phyloP scores from a whole-genome alignment of 805 yeast species.

The Kluyveromyces starmeri region DNA sequence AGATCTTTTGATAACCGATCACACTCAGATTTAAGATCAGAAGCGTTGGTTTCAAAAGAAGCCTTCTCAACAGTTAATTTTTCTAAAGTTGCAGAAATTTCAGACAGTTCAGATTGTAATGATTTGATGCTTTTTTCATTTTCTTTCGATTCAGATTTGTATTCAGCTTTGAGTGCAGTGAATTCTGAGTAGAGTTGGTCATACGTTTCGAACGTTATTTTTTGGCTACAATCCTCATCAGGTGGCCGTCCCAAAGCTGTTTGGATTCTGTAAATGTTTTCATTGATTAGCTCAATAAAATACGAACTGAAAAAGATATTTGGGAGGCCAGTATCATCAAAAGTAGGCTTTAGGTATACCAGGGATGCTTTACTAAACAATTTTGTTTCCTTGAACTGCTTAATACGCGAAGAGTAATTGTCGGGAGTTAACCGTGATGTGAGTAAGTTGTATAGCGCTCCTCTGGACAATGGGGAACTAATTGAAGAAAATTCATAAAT shows the following conservation, averaged over 20 bases:
- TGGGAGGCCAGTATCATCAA: slow-evolving; percentile 83
- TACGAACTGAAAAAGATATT: slow-evolving; percentile 60
- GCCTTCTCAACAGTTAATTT: slow-evolving; percentile 9
- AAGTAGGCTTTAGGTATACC: slow-evolving; percentile 40
- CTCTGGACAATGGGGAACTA: slow-evolving; percentile 45
- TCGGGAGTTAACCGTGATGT: slow-evolving; percentile 70
- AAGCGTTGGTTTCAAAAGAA: slow-evolving; percentile 14
- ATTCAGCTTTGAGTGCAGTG: slow-evolving; percentile 25
- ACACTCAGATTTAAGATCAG: slow-evolving; percentile 13
- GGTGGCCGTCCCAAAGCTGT: slow-evolving; percentile 72
- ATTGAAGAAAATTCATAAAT: slow-evolving; percentile 74
- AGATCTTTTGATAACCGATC: slow-evolving; percentile 5
- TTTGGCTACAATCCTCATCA: slow-evolving; percentile 54
- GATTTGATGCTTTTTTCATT: slow-evolving; percentile 14
- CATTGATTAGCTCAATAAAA: slow-evolving; percentile 60
- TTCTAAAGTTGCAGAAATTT: slow-evolving; percentile 9
- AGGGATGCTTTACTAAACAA: slow-evolving; percentile 42
- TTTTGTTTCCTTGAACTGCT: slow-evolving; percentile 57
- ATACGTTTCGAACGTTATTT: slow-evolving; percentile 48
- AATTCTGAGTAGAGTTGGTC: slow-evolving; percentile 34
- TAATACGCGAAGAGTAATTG: slow-evolving; percentile 62
- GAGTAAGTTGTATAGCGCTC: slow-evolving; percentile 52
- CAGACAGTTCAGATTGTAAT: slow-evolving; percentile 13
- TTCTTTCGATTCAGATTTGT: slow-evolving; percentile 27
- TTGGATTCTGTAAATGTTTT: slow-evolving; percentile 57